Percentiles rank a stretch among this genome's conserved stretches.
These are phyloP conservation scores for Phaffia australis DNA, from an alignment of 768 basidiomycete species.

Conservation along the genomic window DNA sequence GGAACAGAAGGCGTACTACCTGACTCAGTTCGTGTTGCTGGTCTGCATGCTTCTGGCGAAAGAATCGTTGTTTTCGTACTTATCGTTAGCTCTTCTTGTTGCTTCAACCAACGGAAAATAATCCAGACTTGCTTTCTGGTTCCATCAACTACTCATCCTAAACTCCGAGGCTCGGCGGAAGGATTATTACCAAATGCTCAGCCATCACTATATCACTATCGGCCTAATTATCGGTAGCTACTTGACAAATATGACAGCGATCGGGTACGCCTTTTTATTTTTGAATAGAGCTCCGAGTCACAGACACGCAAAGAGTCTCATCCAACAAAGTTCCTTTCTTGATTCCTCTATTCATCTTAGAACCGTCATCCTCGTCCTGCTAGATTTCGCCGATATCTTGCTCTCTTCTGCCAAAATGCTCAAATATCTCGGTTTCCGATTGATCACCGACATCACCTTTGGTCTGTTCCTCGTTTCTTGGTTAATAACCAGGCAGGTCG, in stretches of 20 bases:
- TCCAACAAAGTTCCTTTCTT: not conserved
- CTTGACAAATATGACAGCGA: conserved; percentile 68
- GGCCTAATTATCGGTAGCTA: conserved; percentile 67
- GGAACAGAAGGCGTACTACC: conserved; percentile 52
- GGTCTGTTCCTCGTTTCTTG: conserved; percentile 75
- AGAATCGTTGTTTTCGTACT: not conserved
- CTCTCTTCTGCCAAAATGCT: conserved; percentile 83
- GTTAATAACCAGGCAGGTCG: conserved; percentile 76
- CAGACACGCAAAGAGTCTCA: not conserved
- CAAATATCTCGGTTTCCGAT: conserved; percentile 62
- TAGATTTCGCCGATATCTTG: conserved; percentile 91
- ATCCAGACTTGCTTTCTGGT: conserved; percentile 62
- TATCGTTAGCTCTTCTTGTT: not conserved
- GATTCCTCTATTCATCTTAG: conserved; percentile 34
- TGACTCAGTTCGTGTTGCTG: conserved; percentile 45
- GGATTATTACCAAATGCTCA: conserved; percentile 93
- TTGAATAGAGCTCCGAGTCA: not conserved
- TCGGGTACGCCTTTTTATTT: conserved; percentile 41
- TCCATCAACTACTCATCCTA: conserved; percentile 81
- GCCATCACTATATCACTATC: conserved; percentile 85
- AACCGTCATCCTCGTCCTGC: conserved; percentile 74
- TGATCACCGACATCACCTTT: conserved; percentile 63
- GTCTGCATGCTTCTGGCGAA: not conserved
- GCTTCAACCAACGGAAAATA: not conserved
- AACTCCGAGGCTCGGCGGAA: conserved; percentile 85